These are phyloP conservation scores for Friedmanniomyces endolithicus DNA, from an alignment of 495 filamentous ascomycete genomes.

Conservation along the genomic window DNA sequence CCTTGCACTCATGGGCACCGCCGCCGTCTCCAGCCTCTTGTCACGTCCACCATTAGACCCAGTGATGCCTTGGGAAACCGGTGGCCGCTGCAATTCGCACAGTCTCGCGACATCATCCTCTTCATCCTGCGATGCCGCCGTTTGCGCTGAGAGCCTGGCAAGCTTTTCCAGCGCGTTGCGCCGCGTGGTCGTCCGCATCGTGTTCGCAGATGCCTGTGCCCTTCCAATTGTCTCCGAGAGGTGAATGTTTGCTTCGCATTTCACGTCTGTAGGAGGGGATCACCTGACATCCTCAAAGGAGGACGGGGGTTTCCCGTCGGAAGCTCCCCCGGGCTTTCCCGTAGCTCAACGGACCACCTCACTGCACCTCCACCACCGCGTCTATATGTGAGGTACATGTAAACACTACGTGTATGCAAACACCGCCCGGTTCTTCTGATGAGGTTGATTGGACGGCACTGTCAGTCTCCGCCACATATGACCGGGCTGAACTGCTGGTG, in stretches of 20 bases:
- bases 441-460: too few species aligned
- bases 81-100: slow-evolving; percentile 22
- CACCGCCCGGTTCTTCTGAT: too few species aligned
- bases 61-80: slow-evolving; percentile 19
- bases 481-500: too few species aligned
- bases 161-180: slow-evolving; percentile 33
- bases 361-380: too few species aligned
- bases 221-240: background rate
- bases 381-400: too few species aligned
- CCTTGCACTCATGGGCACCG: slow-evolving; percentile 41
- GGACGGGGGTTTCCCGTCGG: too few species aligned
- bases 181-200: slow-evolving; percentile 9
- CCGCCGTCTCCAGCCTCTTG: background rate
- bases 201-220: background rate
- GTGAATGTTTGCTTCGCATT: background rate
- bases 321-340: too few species aligned
- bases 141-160: slow-evolving; percentile 28
- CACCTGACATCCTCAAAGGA: background rate
- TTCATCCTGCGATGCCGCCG: slow-evolving; percentile 3
- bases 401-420: too few species aligned
- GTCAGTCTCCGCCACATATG: too few species aligned
- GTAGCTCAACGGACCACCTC: too few species aligned
- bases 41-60: slow-evolving; percentile 4
- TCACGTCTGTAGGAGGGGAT: background rate
- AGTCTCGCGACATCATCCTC: slow-evolving; percentile 25